Evolutionary conservation across 2,329 filamentous ascomycete genomes (phyloP).

Genomic region (Emmonsia crescens): DNA sequence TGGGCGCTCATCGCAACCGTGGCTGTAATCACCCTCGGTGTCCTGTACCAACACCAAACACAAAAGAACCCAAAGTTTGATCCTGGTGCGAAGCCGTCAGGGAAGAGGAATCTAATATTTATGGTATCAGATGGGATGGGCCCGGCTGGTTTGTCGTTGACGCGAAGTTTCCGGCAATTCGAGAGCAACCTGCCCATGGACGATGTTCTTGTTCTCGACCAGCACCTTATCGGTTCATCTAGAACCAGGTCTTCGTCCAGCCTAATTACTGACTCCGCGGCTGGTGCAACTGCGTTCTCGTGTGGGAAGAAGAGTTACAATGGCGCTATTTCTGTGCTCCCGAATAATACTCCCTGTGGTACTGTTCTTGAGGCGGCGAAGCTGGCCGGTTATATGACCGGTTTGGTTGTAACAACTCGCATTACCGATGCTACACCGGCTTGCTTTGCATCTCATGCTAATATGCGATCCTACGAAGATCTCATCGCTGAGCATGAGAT

Average conservation of each 20-base stretch:
- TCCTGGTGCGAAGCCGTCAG: constrained; percentile 35
- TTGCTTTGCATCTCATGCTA: constrained; percentile 84
- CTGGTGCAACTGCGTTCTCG: constrained; percentile 93
- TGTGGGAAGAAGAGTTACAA: constrained; percentile 94
- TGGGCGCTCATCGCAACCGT: constrained; percentile 78
- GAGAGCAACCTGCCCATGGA: constrained; percentile 60
- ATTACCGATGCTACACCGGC: constrained; percentile 94
- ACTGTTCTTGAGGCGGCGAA: constrained; percentile 92
- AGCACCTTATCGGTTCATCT: constrained; percentile 81
- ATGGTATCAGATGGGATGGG: constrained; percentile 99
- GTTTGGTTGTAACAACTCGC: constrained; percentile 86
- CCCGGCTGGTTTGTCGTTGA: constrained; percentile 77
- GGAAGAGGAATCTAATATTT: constrained; percentile 90
- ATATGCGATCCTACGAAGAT: constrained; percentile 70
- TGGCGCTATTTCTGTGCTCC: constrained; percentile 81
- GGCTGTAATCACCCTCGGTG: constrained; percentile 65
- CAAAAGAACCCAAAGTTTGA: constrained; percentile 26
- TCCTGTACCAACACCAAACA: constrained; percentile 59
- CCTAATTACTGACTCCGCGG: constrained; percentile 87
- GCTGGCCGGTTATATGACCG: constrained; percentile 80
- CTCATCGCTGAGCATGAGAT: constrained; percentile 87
- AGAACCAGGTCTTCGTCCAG: constrained; percentile 75
- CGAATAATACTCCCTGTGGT: constrained; percentile 76
- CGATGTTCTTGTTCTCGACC: constrained; percentile 69
- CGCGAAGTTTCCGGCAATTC: constrained; percentile 74